Base-by-base conservation (phyloP, 192 early-diverging fungal genomes). In the Entomortierella beljakovae region DNA sequence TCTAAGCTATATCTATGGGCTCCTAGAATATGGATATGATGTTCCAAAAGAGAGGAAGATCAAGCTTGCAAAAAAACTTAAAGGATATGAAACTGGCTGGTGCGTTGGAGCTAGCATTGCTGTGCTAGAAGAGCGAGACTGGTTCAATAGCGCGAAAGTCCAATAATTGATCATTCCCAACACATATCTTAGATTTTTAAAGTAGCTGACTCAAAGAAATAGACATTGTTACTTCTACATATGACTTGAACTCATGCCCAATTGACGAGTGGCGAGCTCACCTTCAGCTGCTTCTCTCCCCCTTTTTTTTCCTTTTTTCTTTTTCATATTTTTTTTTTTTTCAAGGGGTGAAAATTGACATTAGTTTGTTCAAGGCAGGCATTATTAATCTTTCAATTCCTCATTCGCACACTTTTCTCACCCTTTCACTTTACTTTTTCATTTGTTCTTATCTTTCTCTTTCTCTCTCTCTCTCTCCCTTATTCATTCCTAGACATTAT, bases 11-110 rank as follows among this genome's bases (percentile, higher is more conserved):
- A 93, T 95, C 43, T 94, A 95, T 76, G 87, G 91, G 2, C 83
- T 99, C 57, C 87, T 99, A 53, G 86, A 85, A 34, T 85, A 88
- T 68, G 98, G 98, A 1, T 97, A 98, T 49, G 92, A 91, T 32
- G 87, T 99, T 61, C 86, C 90, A 9, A 83, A 88, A 16, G 80
- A 87, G 15, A 83, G 95, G 16, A 80, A 84, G 22, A 77, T 99
- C 20, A 90, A 92, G 54, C 92, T 93, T n/a, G 92, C 95, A 13
- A 94, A 97, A 72, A 97, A 98, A 85, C 95, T 99, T 57, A 89
- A 93, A 56, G 94, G 89, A 22, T 90, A 94, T 42, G 96, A 99
- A 71, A 97, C 95, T n/a, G 98, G 98, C 18, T 99, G 98, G 98
- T 94, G 92, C 72, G 83, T 99, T 32, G 97, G 97, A 23, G 96